phyloP scores from a whole-genome alignment of 441 rosid species.

The Monsonia emarginata region DNA sequence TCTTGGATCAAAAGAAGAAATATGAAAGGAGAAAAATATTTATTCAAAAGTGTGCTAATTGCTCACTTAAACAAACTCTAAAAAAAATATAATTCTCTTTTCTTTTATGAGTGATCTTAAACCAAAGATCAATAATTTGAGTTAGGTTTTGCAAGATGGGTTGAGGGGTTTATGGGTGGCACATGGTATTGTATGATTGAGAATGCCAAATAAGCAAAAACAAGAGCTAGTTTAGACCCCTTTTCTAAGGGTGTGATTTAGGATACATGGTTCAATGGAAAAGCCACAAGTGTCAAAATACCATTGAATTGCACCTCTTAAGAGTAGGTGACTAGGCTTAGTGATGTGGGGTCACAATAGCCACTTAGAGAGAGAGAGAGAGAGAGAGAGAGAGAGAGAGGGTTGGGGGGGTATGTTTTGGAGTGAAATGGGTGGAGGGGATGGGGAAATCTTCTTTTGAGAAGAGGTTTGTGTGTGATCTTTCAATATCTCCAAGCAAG shows the following conservation, averaged over 20 bases:
- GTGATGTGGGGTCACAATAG: constrained; percentile 15
- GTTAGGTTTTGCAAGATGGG: constrained; percentile 22
- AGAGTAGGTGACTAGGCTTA: constrained; percentile 18
- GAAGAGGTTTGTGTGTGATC: constrained; percentile 24
- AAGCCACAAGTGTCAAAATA: constrained; percentile 21
- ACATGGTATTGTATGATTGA: constrained; percentile 51
- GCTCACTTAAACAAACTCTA: no score
- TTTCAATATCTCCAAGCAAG: constrained; percentile 47
- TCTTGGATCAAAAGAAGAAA: no score
- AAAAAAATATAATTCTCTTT: no score
- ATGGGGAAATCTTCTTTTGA: constrained; percentile 34
- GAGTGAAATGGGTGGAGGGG: constrained; percentile 21
- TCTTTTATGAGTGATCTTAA: no score
- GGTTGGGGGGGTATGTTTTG: constrained; percentile 6
- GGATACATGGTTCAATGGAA: constrained; percentile 22
- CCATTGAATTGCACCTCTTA: constrained; percentile 1
- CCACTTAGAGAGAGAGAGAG: constrained; percentile 1
- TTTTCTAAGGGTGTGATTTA: constrained; percentile 11
- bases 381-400: constrained; percentile 2
- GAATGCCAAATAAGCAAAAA: constrained; percentile 29
- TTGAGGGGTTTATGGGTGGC: constrained; percentile 28
- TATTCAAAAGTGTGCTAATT: no score
- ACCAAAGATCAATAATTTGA: constrained; percentile 34
- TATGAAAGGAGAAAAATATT: no score
- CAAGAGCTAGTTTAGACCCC: constrained; percentile 16